These are phyloP conservation scores for Musa itinerans DNA, from an alignment of 176 grass and related monocot species.

Conservation along the genomic window DNA sequence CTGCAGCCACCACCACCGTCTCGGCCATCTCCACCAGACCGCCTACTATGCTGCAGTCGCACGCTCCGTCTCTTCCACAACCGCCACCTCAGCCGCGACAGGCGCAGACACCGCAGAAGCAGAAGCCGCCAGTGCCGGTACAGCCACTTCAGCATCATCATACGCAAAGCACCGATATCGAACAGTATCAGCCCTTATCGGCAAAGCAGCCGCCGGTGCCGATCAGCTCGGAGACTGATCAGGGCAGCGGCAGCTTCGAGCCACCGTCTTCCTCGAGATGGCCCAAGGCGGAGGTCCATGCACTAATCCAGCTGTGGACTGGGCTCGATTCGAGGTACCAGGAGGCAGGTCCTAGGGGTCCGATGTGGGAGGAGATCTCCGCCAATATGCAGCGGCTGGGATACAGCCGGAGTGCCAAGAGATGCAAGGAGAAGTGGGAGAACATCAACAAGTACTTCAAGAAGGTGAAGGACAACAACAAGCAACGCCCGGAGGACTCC, in stretches of 20 bases:
- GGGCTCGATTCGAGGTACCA: constrained; percentile 73
- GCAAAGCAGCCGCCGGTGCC: constrained; percentile 19
- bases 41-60: too few relatives aligned
- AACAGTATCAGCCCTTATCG: constrained; percentile 6
- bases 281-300: constrained; percentile 96
- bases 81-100: neutral
- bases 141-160: constrained; percentile 3
- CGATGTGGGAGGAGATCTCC: constrained; percentile 98
- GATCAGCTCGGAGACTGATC: constrained; percentile 20
- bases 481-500: constrained; percentile 81
- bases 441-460: constrained; percentile 99
- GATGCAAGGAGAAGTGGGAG: constrained; percentile 99
- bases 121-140: neutral
- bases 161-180: constrained; percentile 7
- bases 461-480: constrained; percentile 99
- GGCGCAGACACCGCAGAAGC: neutral
- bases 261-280: constrained; percentile 59
- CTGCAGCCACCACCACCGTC: constrained; percentile 21
- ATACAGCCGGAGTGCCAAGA: constrained; percentile 70
- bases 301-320: constrained; percentile 71
- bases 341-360: constrained; percentile 80
- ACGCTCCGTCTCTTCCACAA: constrained; percentile 26
- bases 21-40: constrained; percentile 25
- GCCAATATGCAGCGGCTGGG: constrained; percentile 55
- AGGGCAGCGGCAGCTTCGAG: constrained; percentile 31